Evolutionary conservation across 2,329 filamentous ascomycete species (phyloP).

Genomic region (Aciculosporium take): DNA sequence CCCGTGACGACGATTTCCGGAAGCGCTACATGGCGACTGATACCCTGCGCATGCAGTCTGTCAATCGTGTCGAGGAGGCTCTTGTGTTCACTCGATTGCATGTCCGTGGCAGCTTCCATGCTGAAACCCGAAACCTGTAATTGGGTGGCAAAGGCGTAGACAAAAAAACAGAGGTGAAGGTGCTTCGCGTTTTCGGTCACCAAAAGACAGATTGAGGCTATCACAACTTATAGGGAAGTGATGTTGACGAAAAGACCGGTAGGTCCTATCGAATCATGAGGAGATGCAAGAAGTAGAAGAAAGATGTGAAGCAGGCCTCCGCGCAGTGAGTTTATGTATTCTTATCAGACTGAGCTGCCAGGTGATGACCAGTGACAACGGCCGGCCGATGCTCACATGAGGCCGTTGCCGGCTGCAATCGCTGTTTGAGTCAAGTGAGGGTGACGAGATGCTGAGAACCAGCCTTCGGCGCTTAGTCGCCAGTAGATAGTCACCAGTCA

Average conservation of each 20-base stretch:
- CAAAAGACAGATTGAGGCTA: neutral
- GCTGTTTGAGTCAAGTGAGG: too few relatives aligned
- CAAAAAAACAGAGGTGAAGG: neutral
- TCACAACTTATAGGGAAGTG: neutral
- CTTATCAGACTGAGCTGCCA: neutral
- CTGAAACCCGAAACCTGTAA: neutral
- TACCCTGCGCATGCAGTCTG: slow-evolving; percentile 4
- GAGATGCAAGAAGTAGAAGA: neutral
- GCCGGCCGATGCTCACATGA: neutral
- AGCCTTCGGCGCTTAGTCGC: neutral
- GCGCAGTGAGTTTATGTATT: neutral
- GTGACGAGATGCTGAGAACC: neutral
- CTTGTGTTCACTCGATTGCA: slow-evolving; percentile 4
- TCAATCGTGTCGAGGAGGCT: slow-evolving; percentile 8
- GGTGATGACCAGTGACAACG: neutral
- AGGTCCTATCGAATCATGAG: too few relatives aligned
- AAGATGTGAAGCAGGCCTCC: neutral
- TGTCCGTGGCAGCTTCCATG: neutral
- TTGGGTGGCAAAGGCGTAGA: neutral
- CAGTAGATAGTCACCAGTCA: neutral
- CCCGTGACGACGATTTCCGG: slow-evolving; percentile 42
- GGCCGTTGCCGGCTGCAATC: neutral
- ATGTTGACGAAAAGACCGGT: neutral
- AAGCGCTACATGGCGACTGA: slow-evolving; percentile 18
- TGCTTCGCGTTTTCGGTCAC: too few relatives aligned